These are phyloP conservation scores for Populus tremula DNA, from an alignment of 345 rosid genomes.

Conservation along the genomic window DNA sequence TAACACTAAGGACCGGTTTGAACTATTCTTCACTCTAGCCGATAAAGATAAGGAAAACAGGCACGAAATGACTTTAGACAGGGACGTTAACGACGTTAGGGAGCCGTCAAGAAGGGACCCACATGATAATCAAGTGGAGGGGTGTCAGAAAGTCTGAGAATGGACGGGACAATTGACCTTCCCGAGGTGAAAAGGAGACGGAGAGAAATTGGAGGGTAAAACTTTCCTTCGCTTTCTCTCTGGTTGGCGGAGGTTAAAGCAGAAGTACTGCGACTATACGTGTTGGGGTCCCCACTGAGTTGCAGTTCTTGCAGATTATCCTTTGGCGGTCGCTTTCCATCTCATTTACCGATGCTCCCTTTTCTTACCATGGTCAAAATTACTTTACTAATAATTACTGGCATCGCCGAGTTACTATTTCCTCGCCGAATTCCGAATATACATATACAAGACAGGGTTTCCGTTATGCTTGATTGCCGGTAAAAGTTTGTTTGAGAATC, in stretches of 20 bases:
- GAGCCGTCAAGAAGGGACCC: neutral
- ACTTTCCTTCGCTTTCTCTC: neutral
- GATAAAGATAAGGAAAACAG: neutral
- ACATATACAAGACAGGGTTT: too few species aligned
- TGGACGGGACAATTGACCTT: conserved; percentile 12
- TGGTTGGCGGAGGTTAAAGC: neutral
- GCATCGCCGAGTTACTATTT: too few species aligned
- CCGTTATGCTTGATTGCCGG: too few species aligned
- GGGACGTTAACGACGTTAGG: conserved; percentile 25
- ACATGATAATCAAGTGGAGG: neutral
- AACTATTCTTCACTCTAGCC: too few species aligned
- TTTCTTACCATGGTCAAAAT: neutral
- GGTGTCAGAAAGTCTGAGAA: neutral
- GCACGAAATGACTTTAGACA: conserved; percentile 2
- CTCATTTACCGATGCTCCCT: neutral
- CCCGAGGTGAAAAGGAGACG: conserved; percentile 7
- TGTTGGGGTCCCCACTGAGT: neutral
- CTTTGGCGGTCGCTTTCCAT: neutral
- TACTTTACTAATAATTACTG: neutral
- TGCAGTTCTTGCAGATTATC: neutral
- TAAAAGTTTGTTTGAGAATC: too few species aligned
- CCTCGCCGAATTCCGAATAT: neutral
- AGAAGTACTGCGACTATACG: neutral
- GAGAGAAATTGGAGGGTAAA: neutral
- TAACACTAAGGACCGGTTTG: too few species aligned